Base-by-base conservation (phyloP, 257 asterid genomes). In the Dorcoceras hygrometricum region DNA sequence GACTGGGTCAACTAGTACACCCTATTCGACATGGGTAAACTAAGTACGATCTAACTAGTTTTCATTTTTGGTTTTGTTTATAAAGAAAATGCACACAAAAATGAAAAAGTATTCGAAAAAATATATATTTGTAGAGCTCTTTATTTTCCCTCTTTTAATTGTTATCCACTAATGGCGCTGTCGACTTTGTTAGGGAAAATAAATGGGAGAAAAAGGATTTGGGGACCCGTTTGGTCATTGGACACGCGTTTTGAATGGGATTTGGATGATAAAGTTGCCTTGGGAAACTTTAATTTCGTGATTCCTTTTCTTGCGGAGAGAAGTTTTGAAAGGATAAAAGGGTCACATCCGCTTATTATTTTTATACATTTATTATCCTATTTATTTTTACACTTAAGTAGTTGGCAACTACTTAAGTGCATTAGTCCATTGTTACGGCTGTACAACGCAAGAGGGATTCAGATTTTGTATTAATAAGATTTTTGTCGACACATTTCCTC, bases 351-450 rank as follows among this genome's bases (percentile, higher is more conserved):
- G n/a, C 66, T 27, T n/a, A 69, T 48, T 20, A 59, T 69, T 29
- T 29, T 29, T 29, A 29, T 29, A 5, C 34, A 29, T 5, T 27
- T 20, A 61, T 27, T 39, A 39, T 23, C 55, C 67, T 67, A 67
- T 72, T 58, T 58, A 63, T 5, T 18, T 12, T n/a, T n/a, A n/a
- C n/a, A n/a, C n/a, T n/a, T n/a, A n/a, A n/a, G n/a, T n/a, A n/a
- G n/a, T n/a, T n/a, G n/a, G n/a, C n/a, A n/a, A n/a, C n/a, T 31
- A 50, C 1, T 29, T 23, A n/a, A 58, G 67, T 57, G 73, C 68
- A 62, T 23, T 24, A 70, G 73, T 76, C 79, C 71, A 69, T 26
- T 73, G 23, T 68, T 68, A 31, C 73, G 78, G 76, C 81, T 31
- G 9, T 39, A 67, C 74, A 57, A 68, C 77, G 62, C 54, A 71